Evolutionary conservation across 306 rosid genomes (phyloP).

Genomic region (Elaeagnus macrophylla): DNA sequence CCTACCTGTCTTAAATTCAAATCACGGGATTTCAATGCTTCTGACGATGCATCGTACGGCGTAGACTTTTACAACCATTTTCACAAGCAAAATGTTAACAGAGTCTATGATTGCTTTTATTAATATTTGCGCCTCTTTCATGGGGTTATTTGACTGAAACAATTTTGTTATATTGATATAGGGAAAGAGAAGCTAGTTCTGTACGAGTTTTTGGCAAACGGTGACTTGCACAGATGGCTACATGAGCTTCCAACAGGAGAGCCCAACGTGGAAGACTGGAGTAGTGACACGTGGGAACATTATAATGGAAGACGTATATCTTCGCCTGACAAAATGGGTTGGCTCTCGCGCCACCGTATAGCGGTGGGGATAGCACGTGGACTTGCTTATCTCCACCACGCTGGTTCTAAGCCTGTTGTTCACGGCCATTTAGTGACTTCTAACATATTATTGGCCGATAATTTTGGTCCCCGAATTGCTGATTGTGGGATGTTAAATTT

Average conservation of each 20-base stretch:
- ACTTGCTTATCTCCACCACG: conserved; percentile 87
- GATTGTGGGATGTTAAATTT: conserved; percentile 60
- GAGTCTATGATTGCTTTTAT: conserved; percentile 19
- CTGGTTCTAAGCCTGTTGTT: conserved; percentile 65
- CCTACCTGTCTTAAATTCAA: conserved; percentile 29
- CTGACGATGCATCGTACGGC: conserved; percentile 14
- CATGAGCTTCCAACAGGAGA: conserved; percentile 87
- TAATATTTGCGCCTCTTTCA: conserved; percentile 12
- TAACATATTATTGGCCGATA: conserved; percentile 53
- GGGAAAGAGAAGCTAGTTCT: conserved; percentile 83
- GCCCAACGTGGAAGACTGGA: conserved; percentile 93
- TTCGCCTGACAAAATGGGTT: conserved; percentile 52
- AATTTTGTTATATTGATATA: conserved; percentile 2
- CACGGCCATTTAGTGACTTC: conserved; percentile 82
- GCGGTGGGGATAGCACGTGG: conserved; percentile 93
- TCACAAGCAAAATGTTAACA: conserved; percentile 25
- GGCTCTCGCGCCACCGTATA: conserved; percentile 84
- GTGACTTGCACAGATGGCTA: conserved; percentile 80
- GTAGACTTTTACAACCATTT: conserved; percentile 11
- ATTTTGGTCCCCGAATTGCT: conserved; percentile 65
- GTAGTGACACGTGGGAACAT: conserved; percentile 79
- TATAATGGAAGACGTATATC: conserved; percentile 24
- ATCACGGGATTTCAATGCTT: conserved; percentile 29
- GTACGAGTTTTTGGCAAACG: conserved; percentile 85
- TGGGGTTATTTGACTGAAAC: too few species aligned